Conservation (phyloP, 495 filamentous ascomycete genomes). For the Trypethelium eluteriae region DNA sequence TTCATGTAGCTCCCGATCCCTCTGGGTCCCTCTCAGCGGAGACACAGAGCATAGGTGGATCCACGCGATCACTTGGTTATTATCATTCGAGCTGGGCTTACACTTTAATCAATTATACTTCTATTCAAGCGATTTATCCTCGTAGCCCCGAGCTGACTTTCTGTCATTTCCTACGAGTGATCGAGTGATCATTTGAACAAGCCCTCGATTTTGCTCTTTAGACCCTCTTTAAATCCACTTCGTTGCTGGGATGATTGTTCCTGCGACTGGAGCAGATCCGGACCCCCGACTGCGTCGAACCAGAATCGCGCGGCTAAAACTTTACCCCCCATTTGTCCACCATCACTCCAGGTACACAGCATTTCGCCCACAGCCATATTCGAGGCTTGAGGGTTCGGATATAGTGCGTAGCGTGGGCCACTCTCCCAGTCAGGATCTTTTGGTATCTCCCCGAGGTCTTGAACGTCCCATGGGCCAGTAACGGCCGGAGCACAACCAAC, state of each 20-base stretch:
- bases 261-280: background rate
- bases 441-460: constrained; percentile 15
- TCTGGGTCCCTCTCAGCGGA: too few species aligned
- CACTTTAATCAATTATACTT: too few species aligned
- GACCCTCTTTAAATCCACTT: background rate
- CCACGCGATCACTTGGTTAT: too few species aligned
- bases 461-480: constrained; percentile 18
- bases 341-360: constrained; percentile 16
- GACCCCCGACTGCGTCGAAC: background rate
- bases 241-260: background rate
- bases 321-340: constrained; percentile 16
- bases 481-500: constrained; percentile 12
- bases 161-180: background rate
- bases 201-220: background rate
- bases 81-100: too few species aligned
- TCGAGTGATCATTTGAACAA: background rate
- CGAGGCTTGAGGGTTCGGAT: constrained; percentile 15
- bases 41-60: too few species aligned
- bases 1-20: too few species aligned
- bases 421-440: constrained; percentile 10
- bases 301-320: constrained; percentile 10
- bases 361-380: constrained; percentile 12
- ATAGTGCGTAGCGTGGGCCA: constrained; percentile 13
- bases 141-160: too few species aligned
- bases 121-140: too few species aligned